phyloP scores from a whole-genome alignment of 768 basidiomycete genomes.

The Collybia nuda region DNA sequence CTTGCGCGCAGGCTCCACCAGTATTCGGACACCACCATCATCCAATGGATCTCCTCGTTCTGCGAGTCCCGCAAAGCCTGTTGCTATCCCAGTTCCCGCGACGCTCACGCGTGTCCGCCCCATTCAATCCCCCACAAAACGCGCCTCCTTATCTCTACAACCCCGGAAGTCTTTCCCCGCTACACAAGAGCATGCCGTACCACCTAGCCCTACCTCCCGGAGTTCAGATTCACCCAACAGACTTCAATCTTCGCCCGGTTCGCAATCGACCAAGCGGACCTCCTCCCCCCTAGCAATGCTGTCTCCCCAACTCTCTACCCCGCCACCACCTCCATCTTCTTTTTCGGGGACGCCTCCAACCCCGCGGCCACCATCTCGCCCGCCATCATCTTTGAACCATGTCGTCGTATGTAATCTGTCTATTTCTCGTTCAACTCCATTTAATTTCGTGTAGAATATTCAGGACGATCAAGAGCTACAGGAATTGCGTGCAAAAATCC shows the following conservation, averaged over 20 bases:
- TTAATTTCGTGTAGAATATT: constrained; percentile 1
- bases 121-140: constrained; percentile 59
- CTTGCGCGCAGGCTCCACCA: constrained; percentile 33
- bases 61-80: constrained; percentile 57
- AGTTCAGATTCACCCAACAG: constrained; percentile 5
- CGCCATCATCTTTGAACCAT: constrained; percentile 23
- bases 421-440: neutral
- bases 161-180: constrained; percentile 49
- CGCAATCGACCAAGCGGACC: constrained; percentile 29
- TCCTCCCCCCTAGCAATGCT: constrained; percentile 38
- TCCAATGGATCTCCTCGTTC: constrained; percentile 60
- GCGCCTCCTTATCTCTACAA: constrained; percentile 45
- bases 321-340: constrained; percentile 16
- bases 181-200: constrained; percentile 30
- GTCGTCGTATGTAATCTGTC: constrained; percentile 7
- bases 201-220: constrained; percentile 28
- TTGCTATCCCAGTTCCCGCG: constrained; percentile 19
- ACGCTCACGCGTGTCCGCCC: constrained; percentile 26
- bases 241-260: constrained; percentile 17
- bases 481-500: constrained; percentile 80
- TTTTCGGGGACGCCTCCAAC: constrained; percentile 21
- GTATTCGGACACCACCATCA: constrained; percentile 38
- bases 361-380: constrained; percentile 23
- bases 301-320: constrained; percentile 27
- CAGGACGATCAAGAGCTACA: constrained; percentile 66